phyloP scores from a whole-genome alignment of 306 rosid species.

The Sphenostylis stenocarpa region DNA sequence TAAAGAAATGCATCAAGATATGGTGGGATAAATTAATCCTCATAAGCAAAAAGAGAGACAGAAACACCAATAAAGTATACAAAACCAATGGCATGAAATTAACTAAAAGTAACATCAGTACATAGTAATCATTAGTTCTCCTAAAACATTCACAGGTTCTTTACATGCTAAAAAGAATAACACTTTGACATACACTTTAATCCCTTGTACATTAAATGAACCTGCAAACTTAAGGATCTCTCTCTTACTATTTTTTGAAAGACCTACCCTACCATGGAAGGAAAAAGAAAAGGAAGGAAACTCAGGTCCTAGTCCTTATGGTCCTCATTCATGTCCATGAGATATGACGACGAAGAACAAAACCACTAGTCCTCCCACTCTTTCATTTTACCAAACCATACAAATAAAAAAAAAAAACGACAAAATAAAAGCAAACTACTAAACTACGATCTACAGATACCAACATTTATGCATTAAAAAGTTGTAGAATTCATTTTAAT shows the following conservation, averaged over 20 bases:
- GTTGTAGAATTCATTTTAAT: not conserved
- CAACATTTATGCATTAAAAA: constrained; percentile 29
- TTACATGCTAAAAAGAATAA: constrained; percentile 27
- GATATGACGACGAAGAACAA: constrained; percentile 27
- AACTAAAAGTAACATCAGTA: constrained; percentile 28
- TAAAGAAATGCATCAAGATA: not conserved
- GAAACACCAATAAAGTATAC: not conserved
- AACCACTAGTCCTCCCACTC: constrained; percentile 31
- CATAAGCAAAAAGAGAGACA: not conserved
- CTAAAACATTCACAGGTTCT: constrained; percentile 38
- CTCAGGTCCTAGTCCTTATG: not conserved
- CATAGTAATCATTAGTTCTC: constrained; percentile 36
- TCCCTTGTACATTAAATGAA: constrained; percentile 28
- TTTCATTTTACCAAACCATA: constrained; percentile 27
- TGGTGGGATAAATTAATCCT: not conserved
- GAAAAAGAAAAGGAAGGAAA: constrained; percentile 18
- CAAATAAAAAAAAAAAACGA: not conserved
- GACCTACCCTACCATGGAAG: constrained; percentile 24
- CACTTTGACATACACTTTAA: constrained; percentile 15
- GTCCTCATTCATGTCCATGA: constrained; percentile 2
- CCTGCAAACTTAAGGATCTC: constrained; percentile 38
- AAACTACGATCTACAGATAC: constrained; percentile 35
- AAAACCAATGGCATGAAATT: constrained; percentile 23
- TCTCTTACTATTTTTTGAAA: constrained; percentile 21
- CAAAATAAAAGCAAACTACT: constrained; percentile 26